These are phyloP conservation scores for Quercus gilva DNA, from an alignment of 306 rosid species.

Conservation along the genomic window DNA sequence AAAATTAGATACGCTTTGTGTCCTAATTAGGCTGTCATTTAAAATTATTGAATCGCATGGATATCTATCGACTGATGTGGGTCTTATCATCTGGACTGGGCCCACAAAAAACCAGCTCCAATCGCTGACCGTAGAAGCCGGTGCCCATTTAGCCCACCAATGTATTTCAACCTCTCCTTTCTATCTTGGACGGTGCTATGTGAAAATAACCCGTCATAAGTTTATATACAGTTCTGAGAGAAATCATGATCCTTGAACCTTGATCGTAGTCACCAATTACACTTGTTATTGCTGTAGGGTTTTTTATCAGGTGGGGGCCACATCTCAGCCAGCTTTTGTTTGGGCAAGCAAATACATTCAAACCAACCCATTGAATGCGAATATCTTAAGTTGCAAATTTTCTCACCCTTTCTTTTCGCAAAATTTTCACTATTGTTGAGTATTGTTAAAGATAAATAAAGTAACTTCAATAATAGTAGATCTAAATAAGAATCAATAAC, in stretches of 20 bases:
- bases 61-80: not conserved
- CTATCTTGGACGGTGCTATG: conserved; percentile 7
- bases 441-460: no score
- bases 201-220: not conserved
- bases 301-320: not conserved
- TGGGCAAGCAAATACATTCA: not conserved
- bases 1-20: no score
- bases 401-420: no score
- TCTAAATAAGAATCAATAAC: no score
- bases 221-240: not conserved
- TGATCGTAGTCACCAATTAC: not conserved
- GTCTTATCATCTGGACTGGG: not conserved
- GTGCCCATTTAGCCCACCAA: not conserved
- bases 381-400: not conserved
- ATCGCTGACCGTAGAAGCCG: not conserved
- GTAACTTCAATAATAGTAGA: no score
- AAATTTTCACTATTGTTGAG: no score
- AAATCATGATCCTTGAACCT: not conserved
- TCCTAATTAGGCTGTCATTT: not conserved
- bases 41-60: not conserved
- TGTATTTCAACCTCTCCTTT: not conserved
- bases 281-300: not conserved
- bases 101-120: not conserved
- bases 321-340: not conserved
- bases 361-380: not conserved